Evolutionary conservation across 306 rosid species (phyloP).

Genomic region (Lupinus albus): DNA sequence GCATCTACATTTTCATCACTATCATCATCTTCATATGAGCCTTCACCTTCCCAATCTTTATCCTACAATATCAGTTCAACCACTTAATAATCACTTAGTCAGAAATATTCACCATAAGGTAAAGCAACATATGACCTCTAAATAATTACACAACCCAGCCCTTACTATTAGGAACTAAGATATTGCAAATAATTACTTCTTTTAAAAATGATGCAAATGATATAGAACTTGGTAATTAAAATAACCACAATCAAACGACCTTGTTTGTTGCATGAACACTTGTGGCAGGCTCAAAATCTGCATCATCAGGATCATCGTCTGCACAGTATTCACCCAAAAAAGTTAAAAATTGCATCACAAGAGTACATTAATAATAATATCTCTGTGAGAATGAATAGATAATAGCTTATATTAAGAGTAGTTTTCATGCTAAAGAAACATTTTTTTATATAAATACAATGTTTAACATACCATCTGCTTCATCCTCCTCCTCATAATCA

Average conservation of each 20-base stretch:
- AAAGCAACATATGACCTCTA: too few relatives aligned
- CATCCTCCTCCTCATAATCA: slow-evolving; percentile 95
- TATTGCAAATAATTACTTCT: not conserved
- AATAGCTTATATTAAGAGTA: slow-evolving; percentile 28
- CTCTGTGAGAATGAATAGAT: slow-evolving; percentile 3
- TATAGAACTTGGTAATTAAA: slow-evolving; percentile 29
- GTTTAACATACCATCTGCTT: slow-evolving; percentile 70
- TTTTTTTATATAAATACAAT: slow-evolving; percentile 28
- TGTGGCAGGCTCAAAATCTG: slow-evolving; percentile 80
- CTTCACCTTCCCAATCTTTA: slow-evolving; percentile 88
- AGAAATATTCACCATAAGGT: slow-evolving; percentile 35
- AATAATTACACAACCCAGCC: not conserved
- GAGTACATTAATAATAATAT: slow-evolving; percentile 26
- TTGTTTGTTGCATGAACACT: slow-evolving; percentile 68
- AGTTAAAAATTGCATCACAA: slow-evolving; percentile 20
- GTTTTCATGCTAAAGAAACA: slow-evolving; percentile 33
- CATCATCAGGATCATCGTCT: slow-evolving; percentile 98
- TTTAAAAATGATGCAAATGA: slow-evolving; percentile 11
- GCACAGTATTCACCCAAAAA: slow-evolving; percentile 39
- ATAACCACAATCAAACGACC: slow-evolving; percentile 51
- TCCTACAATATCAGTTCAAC: slow-evolving; percentile 58
- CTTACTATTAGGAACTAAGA: not conserved
- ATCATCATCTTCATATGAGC: slow-evolving; percentile 73
- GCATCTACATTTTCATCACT: slow-evolving; percentile 68
- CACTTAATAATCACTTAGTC: slow-evolving; percentile 23